Evolutionary conservation across 768 basidiomycete genomes (phyloP).

Genomic region (Dioszegia aurantiaca): DNA sequence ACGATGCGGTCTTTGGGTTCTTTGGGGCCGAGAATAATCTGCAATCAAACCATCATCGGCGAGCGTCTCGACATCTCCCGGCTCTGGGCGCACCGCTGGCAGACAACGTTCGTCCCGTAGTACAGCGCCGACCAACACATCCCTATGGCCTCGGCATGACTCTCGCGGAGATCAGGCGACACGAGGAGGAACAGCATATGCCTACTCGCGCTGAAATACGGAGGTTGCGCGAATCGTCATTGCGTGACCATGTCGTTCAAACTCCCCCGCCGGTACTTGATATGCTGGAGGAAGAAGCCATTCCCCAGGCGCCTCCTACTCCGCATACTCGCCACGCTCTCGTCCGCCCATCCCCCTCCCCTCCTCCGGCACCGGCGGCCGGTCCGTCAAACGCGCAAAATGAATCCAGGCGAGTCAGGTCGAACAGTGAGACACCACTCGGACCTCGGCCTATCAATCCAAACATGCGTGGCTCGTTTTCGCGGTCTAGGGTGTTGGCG

Average conservation of each 20-base stretch:
- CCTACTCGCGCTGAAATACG: slow-evolving; percentile 21
- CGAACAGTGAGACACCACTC: not conserved
- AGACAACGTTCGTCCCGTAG: not conserved
- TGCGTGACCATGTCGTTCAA: not conserved
- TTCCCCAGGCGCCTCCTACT: not conserved
- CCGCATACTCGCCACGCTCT: not conserved
- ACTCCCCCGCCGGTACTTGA: not conserved
- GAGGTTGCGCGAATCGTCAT: slow-evolving; percentile 23
- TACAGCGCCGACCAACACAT: slow-evolving; percentile 6
- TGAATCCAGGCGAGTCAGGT: not conserved
- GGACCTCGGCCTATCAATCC: not conserved
- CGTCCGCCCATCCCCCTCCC: not conserved
- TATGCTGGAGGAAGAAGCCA: slow-evolving; percentile 7
- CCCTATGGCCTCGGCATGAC: slow-evolving; percentile 10
- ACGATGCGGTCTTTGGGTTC: slow-evolving; percentile 27
- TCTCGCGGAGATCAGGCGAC: slow-evolving; percentile 20
- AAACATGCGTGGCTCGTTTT: not conserved
- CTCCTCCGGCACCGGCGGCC: not conserved
- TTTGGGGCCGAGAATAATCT: slow-evolving; percentile 22
- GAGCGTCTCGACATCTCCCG: slow-evolving; percentile 33
- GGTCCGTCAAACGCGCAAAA: not conserved
- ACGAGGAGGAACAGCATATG: slow-evolving; percentile 26
- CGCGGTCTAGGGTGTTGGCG: slow-evolving; percentile 15
- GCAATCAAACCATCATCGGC: slow-evolving; percentile 23
- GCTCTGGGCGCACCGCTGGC: slow-evolving; percentile 32